These are phyloP conservation scores for Bryoerythrophyllum caledonicum DNA, from an alignment of 225 moss, liverwort and hornwort species.

Conservation along the genomic window DNA sequence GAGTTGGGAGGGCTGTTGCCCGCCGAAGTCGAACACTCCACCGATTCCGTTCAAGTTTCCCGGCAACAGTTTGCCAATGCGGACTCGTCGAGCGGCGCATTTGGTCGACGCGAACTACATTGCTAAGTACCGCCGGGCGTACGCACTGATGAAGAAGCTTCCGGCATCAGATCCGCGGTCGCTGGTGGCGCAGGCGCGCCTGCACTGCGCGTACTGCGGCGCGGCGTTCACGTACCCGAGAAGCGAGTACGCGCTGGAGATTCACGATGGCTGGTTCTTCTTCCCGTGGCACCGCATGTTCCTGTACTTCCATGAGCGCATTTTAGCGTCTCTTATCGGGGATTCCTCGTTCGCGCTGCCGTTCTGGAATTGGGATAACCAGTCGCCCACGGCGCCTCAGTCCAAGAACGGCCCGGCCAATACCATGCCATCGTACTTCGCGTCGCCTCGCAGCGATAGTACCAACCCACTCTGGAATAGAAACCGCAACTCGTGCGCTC, in stretches of 20 bases:
- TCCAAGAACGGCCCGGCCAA: neutral
- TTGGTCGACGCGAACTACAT: constrained; percentile 30
- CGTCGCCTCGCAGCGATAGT: fast-evolving
- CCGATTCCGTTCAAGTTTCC: constrained; percentile 26
- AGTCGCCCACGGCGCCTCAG: constrained; percentile 9
- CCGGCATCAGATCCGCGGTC: constrained; percentile 65
- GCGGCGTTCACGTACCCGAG: constrained; percentile 29
- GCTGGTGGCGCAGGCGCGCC: constrained; percentile 24
- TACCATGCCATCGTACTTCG: constrained; percentile 27
- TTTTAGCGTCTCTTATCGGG: constrained; percentile 45
- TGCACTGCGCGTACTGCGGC: constrained; percentile 69
- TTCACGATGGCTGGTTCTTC: constrained; percentile 74
- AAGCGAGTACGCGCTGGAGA: constrained; percentile 29
- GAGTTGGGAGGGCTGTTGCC: constrained; percentile 27
- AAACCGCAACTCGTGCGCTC: constrained; percentile 41
- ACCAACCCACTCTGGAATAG: constrained; percentile 22
- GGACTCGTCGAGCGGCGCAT: constrained; percentile 39
- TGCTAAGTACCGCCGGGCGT: constrained; percentile 51
- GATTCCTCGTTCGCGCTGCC: constrained; percentile 53
- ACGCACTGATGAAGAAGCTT: constrained; percentile 44
- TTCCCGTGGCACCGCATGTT: constrained; percentile 63
- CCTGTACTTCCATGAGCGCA: constrained; percentile 71
- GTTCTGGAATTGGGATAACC: constrained; percentile 79
- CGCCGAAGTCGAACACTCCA: neutral
- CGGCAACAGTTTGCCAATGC: neutral